Evolutionary conservation across 805 yeast species (phyloP), one percentile per base, ranked within the genome.

Genomic region (Yarrowia hollandica): DNA sequence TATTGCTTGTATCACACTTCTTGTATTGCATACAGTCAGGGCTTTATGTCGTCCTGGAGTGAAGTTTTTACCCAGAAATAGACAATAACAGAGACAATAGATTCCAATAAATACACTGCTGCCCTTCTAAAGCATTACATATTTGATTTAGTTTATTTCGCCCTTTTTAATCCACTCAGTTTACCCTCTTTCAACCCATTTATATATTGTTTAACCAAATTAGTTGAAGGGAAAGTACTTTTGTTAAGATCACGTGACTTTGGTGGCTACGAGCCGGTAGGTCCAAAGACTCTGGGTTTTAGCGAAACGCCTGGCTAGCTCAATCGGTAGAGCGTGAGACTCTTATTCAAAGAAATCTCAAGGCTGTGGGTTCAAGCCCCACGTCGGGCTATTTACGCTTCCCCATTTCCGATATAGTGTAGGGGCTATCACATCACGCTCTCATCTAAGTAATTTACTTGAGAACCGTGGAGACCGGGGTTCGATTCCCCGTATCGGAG

Each of bases 391-490:
- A 39, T 39, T 39, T 15, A n/a, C 19, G 28, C 44, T 22, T 22
- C 15, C 28, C 34, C 28, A 39, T 39, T 39, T 39, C 48, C 48
- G 48, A 41, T 41, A 41, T 41, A 41, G 48, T 41, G 48, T 41
- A 41, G 48, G 48, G 48, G 48, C 48, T 41, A 41, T 42, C 50
- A 42, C 50, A 42, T 42, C 50, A 42, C 50, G 50, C 50, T 42
- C 50, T 42, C 50, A 42, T 42, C 8, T n/a, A 14, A 14, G 34
- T 14, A 30, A 30, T 30, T 25, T 30, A 12, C 12, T 14, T 46
- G 54, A 46, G 54, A 46, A 46, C 54, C 54, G 54, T 46, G 54
- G 54, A 46, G 54, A 46, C 54, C 54, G 54, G 54, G 54, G 54
- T 46, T 46, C 54, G 54, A 46, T 46, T 46, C 54, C 54, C 54